phyloP scores from a whole-genome alignment of 371 early-diverging fungal species.

The Nematocida ausubeli region DNA sequence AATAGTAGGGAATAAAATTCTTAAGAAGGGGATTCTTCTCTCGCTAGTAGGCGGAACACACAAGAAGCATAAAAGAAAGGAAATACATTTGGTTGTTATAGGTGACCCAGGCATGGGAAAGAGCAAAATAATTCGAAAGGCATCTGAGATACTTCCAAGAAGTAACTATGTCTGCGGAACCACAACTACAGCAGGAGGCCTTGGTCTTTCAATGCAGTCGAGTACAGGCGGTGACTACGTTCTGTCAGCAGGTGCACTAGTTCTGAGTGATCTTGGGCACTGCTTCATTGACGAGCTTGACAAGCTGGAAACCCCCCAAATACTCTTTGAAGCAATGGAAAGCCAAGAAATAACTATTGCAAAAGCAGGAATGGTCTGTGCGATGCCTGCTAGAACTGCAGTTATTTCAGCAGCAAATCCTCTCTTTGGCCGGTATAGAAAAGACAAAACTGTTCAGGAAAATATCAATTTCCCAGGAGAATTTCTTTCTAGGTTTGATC shows the following conservation, averaged over 20 bases:
- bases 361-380: conserved; percentile 67
- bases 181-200: conserved; percentile 73
- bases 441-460: conserved; percentile 64
- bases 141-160: conserved; percentile 70
- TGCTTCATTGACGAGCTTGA: conserved; percentile 73
- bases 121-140: conserved; percentile 70
- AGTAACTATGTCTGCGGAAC: conserved; percentile 71
- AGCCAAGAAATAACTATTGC: conserved; percentile 64
- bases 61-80: conserved; percentile 60
- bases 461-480: conserved; percentile 62
- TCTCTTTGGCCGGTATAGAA: conserved; percentile 60
- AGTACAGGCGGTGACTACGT: conserved; percentile 73
- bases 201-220: conserved; percentile 76
- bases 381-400: conserved; percentile 60
- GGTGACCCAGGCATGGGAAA: conserved; percentile 73
- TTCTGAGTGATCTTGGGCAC: conserved; percentile 71
- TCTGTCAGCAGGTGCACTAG: conserved; percentile 73
- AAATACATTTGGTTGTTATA: conserved; percentile 66
- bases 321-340: conserved; percentile 67
- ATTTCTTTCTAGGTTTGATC: conserved; percentile 65
- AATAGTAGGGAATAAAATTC: conserved; percentile 73
- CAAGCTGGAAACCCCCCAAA: conserved; percentile 69
- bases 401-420: conserved; percentile 68
- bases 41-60: conserved; percentile 72
- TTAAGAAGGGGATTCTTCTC: conserved; percentile 72